Conservation (phyloP, 2,329 filamentous ascomycete species). For the Pseudogymnoascus sp. region DNA sequence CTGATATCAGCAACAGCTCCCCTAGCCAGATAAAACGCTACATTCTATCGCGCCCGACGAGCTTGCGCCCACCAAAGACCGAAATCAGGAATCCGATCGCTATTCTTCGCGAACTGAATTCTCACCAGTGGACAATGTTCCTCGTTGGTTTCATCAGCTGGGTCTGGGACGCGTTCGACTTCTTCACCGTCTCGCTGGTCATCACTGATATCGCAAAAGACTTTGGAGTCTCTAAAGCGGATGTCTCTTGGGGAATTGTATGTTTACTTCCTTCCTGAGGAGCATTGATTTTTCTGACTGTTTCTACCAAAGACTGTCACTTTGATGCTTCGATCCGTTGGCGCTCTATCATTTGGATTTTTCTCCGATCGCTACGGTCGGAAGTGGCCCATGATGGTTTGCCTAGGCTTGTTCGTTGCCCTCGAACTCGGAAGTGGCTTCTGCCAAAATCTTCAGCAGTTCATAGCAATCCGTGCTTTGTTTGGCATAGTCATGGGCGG, state of each 20-base stretch:
- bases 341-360: slow-evolving; percentile 68
- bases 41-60: not conserved
- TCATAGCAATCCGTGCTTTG: slow-evolving; percentile 63
- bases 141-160: not conserved
- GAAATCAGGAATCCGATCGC: not conserved
- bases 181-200: slow-evolving; percentile 69
- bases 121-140: not conserved
- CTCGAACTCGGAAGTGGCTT: slow-evolving; percentile 47
- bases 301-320: slow-evolving; percentile 28
- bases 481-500: slow-evolving; percentile 79
- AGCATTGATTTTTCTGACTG: not conserved
- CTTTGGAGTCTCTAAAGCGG: not conserved
- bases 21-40: slow-evolving; percentile 1
- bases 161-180: slow-evolving; percentile 64
- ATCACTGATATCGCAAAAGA: slow-evolving; percentile 47
- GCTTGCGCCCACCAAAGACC: not conserved
- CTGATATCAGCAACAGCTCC: not conserved
- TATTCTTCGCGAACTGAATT: not conserved
- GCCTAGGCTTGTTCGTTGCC: slow-evolving; percentile 61
- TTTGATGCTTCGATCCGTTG: slow-evolving; percentile 63
- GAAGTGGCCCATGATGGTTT: slow-evolving; percentile 64
- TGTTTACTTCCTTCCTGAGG: not conserved
- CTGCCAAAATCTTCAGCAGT: slow-evolving; percentile 30
- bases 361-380: slow-evolving; percentile 51
- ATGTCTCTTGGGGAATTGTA: slow-evolving; percentile 2